Evolutionary conservation across 2,329 filamentous ascomycete species (phyloP), one percentile per base, ranked within the genome.

Genomic region (Alternaria infectoria): DNA sequence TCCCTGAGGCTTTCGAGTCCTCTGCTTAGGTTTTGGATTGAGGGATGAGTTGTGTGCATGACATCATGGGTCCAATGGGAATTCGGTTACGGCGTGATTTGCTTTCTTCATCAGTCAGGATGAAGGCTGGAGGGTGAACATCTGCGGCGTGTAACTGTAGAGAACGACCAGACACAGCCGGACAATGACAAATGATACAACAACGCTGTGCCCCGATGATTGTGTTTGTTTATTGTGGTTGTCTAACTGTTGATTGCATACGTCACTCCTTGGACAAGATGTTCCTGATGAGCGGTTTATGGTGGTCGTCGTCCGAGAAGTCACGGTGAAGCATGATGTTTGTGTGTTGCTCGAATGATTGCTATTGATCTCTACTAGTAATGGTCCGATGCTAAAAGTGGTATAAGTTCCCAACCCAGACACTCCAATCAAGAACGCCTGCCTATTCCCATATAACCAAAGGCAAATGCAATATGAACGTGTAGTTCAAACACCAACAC

Each of bases 1-100:
- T 97, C 93, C 96, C 96, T 77, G 91, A 92, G 70, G 96, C 96
- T 81, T 99, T 96, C 86, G 84, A 80, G 71, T 57, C 68, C 54
- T 72, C 77, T 67, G 77, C 76, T 70, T 79, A 80, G 67, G 63
- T 73, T 70, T 57, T 55, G 57, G 63, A 36, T 50, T 61, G 64
- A 51, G 61, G 52, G 63, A 65, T 64, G 69, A 74, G 60, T 56
- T 58, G 65, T 66, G 73, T 62, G 59, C 62, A 67, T 69, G 69
- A 72, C 69, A 75, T 68, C 71, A 76, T 74, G 73, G 75, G 66
- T 73, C 66, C 67, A 74, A 74, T 70, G 74, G 74, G 70, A 77
- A 76, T 76, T 73, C 72, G 76, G 75, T 71, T 70, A 79, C 74
- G 75, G 76, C 75, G 76, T 77, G 71, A 73, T 70, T 75, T 77